Percentiles rank a stretch among this genome's conserved stretches.
phyloP scores from a whole-genome alignment of 73 alveolate genomes.

The Tetrahymena malaccensis region DNA sequence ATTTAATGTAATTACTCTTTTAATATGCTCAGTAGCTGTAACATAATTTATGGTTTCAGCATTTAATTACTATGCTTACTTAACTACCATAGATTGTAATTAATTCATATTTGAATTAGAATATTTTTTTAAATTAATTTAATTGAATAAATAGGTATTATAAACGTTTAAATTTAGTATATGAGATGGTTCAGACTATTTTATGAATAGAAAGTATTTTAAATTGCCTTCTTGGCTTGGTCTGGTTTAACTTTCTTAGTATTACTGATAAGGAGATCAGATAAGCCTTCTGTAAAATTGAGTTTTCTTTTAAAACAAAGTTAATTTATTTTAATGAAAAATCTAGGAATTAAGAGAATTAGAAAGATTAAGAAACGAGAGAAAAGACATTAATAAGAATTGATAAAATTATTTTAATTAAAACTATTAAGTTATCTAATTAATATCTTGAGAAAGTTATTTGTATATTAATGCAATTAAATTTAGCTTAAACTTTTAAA shows the following conservation, averaged over 20 bases:
- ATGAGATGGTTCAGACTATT: conserved; percentile 61
- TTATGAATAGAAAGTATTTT: conserved; percentile 57
- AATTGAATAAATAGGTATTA: background rate
- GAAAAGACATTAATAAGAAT: background rate
- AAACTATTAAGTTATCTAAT: background rate
- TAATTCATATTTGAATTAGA: background rate
- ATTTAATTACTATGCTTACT: conserved; percentile 56
- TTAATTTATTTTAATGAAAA: background rate
- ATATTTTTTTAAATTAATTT: background rate
- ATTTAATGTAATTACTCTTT: conserved; percentile 54
- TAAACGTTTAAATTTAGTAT: conserved; percentile 58
- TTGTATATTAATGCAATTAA: too few relatives aligned
- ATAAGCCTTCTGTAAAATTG: background rate
- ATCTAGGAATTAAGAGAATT: background rate
- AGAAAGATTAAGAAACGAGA: background rate
- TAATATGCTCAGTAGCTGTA: conserved; percentile 66
- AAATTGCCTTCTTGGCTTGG: conserved; percentile 17
- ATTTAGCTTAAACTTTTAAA: too few relatives aligned
- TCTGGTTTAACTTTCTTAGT: conserved; percentile 16
- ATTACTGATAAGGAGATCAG: conserved; percentile 23
- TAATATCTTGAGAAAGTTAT: background rate
- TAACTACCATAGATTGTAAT: conserved; percentile 53
- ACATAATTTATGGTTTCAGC: conserved; percentile 60
- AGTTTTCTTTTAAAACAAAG: background rate
- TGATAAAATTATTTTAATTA: background rate